phyloP scores from a whole-genome alignment of 345 rosid genomes.

The Firmiana major region DNA sequence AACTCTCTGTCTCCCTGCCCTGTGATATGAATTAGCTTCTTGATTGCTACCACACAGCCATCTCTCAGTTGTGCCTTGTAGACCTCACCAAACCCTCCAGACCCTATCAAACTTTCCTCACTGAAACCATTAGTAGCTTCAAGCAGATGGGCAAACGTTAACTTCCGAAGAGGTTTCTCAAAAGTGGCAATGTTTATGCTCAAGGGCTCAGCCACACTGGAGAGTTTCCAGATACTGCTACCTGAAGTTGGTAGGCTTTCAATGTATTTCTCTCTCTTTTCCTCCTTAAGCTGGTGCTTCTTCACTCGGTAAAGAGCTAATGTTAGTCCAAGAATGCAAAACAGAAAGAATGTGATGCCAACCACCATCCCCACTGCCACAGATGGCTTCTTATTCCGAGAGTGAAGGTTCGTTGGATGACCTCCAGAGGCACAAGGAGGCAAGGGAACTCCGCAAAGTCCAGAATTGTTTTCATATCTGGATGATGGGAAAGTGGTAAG shows the following conservation, averaged over 20 bases:
- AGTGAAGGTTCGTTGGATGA: slow-evolving; percentile 12
- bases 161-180: slow-evolving; percentile 86
- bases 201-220: slow-evolving; percentile 84
- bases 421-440: slow-evolving; percentile 54
- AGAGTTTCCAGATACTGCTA: slow-evolving; percentile 86
- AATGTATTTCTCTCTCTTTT: slow-evolving; percentile 66
- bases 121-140: slow-evolving; percentile 98
- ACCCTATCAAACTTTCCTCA: slow-evolving; percentile 76
- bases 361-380: slow-evolving; percentile 55
- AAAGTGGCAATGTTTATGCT: slow-evolving; percentile 97
- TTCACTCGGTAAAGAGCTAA: slow-evolving; percentile 62
- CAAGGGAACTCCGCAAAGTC: slow-evolving; percentile 87
- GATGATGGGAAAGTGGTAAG: slow-evolving; percentile 83
- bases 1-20: slow-evolving; percentile 98
- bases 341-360: slow-evolving; percentile 64
- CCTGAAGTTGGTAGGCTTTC: slow-evolving; percentile 91
- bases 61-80: slow-evolving; percentile 85
- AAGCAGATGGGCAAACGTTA: slow-evolving; percentile 83
- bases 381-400: slow-evolving; percentile 40
- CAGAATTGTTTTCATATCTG: slow-evolving; percentile 87
- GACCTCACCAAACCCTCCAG: slow-evolving; percentile 98
- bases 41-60: slow-evolving; percentile 78
- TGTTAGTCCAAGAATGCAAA: slow-evolving; percentile 57
- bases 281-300: slow-evolving; percentile 52
- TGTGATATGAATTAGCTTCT: slow-evolving; percentile 78